These are phyloP conservation scores for Torulaspora franciscae DNA, from an alignment of 805 yeast genomes.

Conservation along the genomic window DNA sequence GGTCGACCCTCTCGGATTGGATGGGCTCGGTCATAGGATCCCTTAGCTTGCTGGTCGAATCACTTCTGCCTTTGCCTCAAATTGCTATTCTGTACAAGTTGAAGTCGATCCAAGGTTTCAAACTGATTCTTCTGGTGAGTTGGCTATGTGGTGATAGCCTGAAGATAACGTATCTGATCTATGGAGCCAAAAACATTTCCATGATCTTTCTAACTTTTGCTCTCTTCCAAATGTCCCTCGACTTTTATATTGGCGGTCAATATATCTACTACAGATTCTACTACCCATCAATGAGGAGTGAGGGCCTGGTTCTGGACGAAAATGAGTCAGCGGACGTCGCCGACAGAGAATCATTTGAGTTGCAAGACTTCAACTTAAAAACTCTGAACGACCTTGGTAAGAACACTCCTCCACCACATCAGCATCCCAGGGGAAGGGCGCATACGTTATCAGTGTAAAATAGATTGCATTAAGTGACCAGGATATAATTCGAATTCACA, in stretches of 20 bases:
- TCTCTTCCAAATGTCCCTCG: conserved; percentile 70
- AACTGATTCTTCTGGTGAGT: conserved; percentile 64
- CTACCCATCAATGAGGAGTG: conserved; percentile 20
- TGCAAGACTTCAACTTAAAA: conserved; percentile 14
- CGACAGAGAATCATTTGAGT: conserved; percentile 12
- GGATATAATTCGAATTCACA: not conserved
- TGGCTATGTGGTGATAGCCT: conserved; percentile 89
- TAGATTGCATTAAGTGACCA: conserved; percentile 1
- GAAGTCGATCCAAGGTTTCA: conserved; percentile 72
- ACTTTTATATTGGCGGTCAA: conserved; percentile 67
- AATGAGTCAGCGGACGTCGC: not conserved
- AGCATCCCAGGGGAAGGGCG: conserved; percentile 11
- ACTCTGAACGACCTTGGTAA: conserved; percentile 1
- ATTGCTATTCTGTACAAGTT: conserved; percentile 62
- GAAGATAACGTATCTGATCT: conserved; percentile 68
- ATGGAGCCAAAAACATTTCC: conserved; percentile 69
- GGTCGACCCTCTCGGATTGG: conserved; percentile 51
- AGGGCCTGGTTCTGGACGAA: conserved; percentile 2
- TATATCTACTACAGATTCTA: conserved; percentile 56
- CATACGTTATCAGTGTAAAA: conserved; percentile 9
- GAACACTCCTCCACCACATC: conserved; percentile 11
- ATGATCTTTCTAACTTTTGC: conserved; percentile 64
- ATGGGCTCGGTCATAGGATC: conserved; percentile 51
- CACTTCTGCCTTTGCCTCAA: conserved; percentile 71
- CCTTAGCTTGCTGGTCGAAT: conserved; percentile 65